A percentile compares a stretch with the other conserved stretches of the same genome.
Conservation (phyloP, 805 yeast genomes). For the Lachancea sp. region DNA sequence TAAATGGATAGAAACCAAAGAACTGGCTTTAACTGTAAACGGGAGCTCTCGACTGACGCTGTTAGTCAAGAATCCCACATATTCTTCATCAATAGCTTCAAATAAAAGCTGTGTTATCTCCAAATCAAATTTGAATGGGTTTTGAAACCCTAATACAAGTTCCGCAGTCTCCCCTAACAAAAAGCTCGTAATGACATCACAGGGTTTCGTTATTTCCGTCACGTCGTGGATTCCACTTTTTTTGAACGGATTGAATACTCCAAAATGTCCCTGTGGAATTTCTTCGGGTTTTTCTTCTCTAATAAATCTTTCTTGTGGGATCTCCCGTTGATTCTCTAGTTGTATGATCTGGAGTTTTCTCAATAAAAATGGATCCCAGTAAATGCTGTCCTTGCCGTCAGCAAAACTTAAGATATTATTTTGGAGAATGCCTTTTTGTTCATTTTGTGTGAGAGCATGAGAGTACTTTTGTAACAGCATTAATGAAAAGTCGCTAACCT, state of each 20-base stretch:
- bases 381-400: conserved; percentile 32
- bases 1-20: conserved; percentile 33
- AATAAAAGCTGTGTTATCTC: conserved; percentile 47
- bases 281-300: conserved; percentile 10
- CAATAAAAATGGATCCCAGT: conserved; percentile 71
- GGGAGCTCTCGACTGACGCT: conserved; percentile 20
- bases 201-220: neutral
- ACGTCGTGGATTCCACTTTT: conserved; percentile 19
- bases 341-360: conserved; percentile 41
- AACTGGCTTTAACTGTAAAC: conserved; percentile 35
- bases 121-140: conserved; percentile 74
- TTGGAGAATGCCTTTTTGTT: conserved; percentile 43
- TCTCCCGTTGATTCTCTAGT: conserved; percentile 23
- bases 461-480: conserved; percentile 51
- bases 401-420: conserved; percentile 21
- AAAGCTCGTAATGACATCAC: conserved; percentile 14
- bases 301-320: conserved; percentile 9
- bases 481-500: conserved; percentile 43
- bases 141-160: conserved; percentile 54
- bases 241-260: conserved; percentile 52
- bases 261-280: conserved; percentile 19
- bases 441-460: conserved; percentile 48
- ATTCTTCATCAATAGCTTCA: conserved; percentile 26
- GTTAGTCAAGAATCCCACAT: conserved; percentile 16
- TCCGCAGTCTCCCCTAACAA: conserved; percentile 60